Evolutionary conservation across 208 protist genomes (phyloP), one percentile per base, ranked within the genome.

Genomic region (Wallacemonas sp.): DNA sequence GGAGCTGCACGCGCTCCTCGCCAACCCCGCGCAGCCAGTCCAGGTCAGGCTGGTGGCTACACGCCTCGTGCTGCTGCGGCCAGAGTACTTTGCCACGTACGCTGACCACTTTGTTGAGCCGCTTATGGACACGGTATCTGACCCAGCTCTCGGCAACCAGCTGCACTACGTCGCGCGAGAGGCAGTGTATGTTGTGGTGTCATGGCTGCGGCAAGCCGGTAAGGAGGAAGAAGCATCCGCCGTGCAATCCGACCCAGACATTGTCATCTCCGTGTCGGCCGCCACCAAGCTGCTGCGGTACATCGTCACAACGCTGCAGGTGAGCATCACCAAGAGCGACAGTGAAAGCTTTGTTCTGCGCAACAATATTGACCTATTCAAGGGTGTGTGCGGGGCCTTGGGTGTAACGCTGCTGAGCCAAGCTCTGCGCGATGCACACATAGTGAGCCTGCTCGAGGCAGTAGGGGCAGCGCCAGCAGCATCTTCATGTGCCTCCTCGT

Each of bases 131-230:
- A 54, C 87, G 24, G 64, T 76, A 1, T 51, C 79, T 1, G 63
- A 59, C 11, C 34, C 44, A 21, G 15, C 19, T 1, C 39, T 82
- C 38, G 90, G 87, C 12, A 19, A 11, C 0, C 15, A 45, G 33
- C 68, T 97, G 19, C 82, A 95, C 62, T 96, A 96, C 62, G 74
- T 96, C n/a, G 71, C 84, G 3, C 65, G 89, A 21, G 91, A 97
- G 66, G 49, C 91, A 17, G 42, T 81, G 8, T 34, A 80, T 19
- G 19, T 90, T 14, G 36, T 93, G 31, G 38, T 94, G 22, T 44
- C 31, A 3, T 96, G 86, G 78, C 24, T 45, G 15, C 55, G 60
- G 17, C 45, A 34, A 24, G 67, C 56, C 38, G 28, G 22, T 21
- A 31, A n/a, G 3, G 51, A 58, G 30, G 51, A 46, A 46, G 17